Base-by-base conservation (phyloP, 2,329 filamentous ascomycete species). In the Myriosclerotinia curreyana region DNA sequence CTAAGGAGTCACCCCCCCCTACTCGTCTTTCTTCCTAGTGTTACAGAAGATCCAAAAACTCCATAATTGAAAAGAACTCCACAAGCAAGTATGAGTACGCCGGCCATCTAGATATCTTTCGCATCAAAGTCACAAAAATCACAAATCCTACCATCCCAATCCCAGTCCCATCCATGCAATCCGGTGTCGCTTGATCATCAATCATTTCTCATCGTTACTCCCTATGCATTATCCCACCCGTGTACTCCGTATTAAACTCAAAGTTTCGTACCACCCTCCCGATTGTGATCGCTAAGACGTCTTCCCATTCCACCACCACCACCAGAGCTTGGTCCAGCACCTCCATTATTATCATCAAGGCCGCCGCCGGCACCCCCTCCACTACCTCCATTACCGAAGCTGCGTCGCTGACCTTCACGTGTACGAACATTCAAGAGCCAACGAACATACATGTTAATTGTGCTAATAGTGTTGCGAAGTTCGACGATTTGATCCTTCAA, bases 401-500 rank as follows among this genome's bases (percentile, higher is more conserved):
- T 58, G 20, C 60, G 60, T 55, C 60, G 49, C 36, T 69, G 70
- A 25, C 72, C 71, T 58, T 75, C 74, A 50, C 73, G 70, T 40
- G 72, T 66, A 5, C 74, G 69, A 28, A 75, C 72, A 9, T 71
- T 71, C 70, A 76, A 70, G 40, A 76, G 64, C 74, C 74, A 76
- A 15, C 74, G 68, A 22, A 75, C 72, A 68, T 76, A 74, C 72
- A 75, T 75, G 31, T 71, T 70, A 6, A 73, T 70, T 38, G 74
- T 72, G 31, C 74, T 72, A 62, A 74, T 72, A 28, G 69, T 71
- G 49, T 71, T 75, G 46, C 73, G 67, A 22, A 76, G 64, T 72
- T 87, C 85, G 5, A 81, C 80, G n/a, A 87, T 79, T 73, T 86
- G 83, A 65, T 87, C 84, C 64, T 85, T 83, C 66, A 87, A 81